Evolutionary conservation across 2,329 filamentous ascomycete genomes (phyloP), one percentile per base, ranked within the genome.

Genomic region (Amphichorda felina): DNA sequence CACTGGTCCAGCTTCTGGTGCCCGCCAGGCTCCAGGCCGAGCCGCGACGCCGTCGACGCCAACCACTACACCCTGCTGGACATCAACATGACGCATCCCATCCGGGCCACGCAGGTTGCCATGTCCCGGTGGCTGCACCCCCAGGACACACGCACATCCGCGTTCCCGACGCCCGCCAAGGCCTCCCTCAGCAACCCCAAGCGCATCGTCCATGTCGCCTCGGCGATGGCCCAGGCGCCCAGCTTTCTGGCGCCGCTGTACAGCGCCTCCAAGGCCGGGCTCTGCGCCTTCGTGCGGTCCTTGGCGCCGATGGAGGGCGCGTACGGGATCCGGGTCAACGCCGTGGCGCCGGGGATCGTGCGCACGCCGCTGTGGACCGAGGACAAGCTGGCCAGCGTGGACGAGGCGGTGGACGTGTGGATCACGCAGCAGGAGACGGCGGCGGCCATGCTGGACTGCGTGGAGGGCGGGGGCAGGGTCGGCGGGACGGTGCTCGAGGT

Each of bases 301-400:
- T 43, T 69, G 0, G 55, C 51, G 0, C 38, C 38, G 9, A 13
- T 38, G 8, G 37, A 35, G 0, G n/a, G n/a, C n/a, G 42, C 68
- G 4, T 37, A 48, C 2, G 49, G 53, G 0, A 54, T 69, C 14
- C 46, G 60, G 1, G 59, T 69, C 24, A 60, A 50, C 32, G 63
- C 56, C 0, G 59, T 68, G 0, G 62, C 64, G 0, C 66, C 65
- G 0, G 64, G 61, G 0, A 34, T 64, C 1, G 58, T 68, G 1
- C 45, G 50, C 7, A 68, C 66, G 2, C 65, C 65, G 3, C 40
- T 69, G 3, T 66, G 63, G 61, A 57, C 49, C 0, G 63, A 67
- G 2, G 63, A 67, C 41, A 68, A 65, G 41, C 39, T 64, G 14
- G 44, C 45, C 13, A 51, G 52, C 26, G 40, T 68, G 1, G 49